Evolutionary conservation across 2,329 filamentous ascomycete genomes (phyloP).

Genomic region (Thielaviopsis populi): DNA sequence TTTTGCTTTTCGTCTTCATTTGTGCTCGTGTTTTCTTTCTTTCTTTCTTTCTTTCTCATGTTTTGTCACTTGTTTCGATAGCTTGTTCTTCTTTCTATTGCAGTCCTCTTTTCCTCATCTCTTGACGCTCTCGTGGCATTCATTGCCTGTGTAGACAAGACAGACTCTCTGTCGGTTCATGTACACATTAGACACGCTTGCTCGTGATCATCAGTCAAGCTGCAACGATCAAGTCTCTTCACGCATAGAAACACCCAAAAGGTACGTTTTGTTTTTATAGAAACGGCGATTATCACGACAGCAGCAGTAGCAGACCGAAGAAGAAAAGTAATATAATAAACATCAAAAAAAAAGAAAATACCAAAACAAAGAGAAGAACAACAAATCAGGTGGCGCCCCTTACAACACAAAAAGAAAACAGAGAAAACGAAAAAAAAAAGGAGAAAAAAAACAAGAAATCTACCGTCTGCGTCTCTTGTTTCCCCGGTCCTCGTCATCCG

Average conservation of each 20-base stretch:
- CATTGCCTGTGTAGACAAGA: background rate
- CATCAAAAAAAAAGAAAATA: background rate
- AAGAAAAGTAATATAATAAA: background rate
- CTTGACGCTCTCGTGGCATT: background rate
- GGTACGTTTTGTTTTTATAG: no score
- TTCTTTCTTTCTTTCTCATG: slow-evolving; percentile 9
- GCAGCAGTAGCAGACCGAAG: no score
- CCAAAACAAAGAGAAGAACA: no score
- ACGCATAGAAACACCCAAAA: no score
- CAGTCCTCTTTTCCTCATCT: background rate
- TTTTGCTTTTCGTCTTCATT: slow-evolving; percentile 7
- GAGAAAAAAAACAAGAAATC: slow-evolving; percentile 13
- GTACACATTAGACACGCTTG: no score
- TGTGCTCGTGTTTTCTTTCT: slow-evolving; percentile 10
- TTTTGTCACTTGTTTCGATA: background rate
- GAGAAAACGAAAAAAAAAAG: slow-evolving; percentile 4
- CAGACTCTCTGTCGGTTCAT: no score
- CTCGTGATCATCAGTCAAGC: no score
- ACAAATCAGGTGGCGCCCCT: slow-evolving; percentile 8
- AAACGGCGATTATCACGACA: no score
- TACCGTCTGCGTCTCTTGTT: slow-evolving; percentile 36
- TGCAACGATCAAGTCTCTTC: no score
- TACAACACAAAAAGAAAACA: slow-evolving; percentile 4
- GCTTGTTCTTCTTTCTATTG: background rate
- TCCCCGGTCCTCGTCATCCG: slow-evolving; percentile 42